Conservation (phyloP, 2,329 filamentous ascomycete species). For the Paecilomyces niveus region DNA sequence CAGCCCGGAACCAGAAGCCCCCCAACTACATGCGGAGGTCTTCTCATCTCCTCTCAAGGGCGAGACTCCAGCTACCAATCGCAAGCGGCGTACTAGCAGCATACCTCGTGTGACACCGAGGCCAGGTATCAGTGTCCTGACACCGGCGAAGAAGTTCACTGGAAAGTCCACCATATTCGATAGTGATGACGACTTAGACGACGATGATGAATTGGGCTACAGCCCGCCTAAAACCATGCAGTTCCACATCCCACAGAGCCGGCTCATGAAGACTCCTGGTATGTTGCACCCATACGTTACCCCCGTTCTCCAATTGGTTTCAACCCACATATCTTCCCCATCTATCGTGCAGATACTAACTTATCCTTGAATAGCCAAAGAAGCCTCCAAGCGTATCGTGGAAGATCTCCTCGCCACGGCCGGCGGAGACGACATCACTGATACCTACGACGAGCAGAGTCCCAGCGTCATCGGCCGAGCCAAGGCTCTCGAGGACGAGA, state of each 20-base stretch:
- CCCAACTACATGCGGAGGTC: constrained; percentile 75
- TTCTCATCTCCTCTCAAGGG: constrained; percentile 67
- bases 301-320: not conserved
- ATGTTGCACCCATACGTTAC: constrained; percentile 8
- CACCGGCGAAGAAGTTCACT: constrained; percentile 47
- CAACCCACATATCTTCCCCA: not conserved
- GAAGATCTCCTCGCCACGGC: constrained; percentile 41
- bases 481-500: constrained; percentile 39
- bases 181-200: constrained; percentile 49
- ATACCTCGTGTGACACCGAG: constrained; percentile 47
- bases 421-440: constrained; percentile 31
- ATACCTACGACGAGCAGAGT: constrained; percentile 24
- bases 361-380: constrained; percentile 30
- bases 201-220: constrained; percentile 58
- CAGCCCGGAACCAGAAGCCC: constrained; percentile 71
- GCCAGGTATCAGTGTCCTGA: constrained; percentile 80
- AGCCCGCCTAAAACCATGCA: constrained; percentile 76
- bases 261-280: constrained; percentile 44
- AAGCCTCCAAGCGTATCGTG: constrained; percentile 44
- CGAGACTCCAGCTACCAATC: constrained; percentile 31
- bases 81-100: constrained; percentile 35
- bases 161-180: constrained; percentile 24
- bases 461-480: constrained; percentile 39
- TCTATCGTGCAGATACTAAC: not conserved
- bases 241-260: constrained; percentile 45